A percentile compares a stretch with the other conserved stretches of the same genome.
These are phyloP conservation scores for Hypoxylon sp. DNA, from an alignment of 2,329 filamentous ascomycete species.

Conservation along the genomic window DNA sequence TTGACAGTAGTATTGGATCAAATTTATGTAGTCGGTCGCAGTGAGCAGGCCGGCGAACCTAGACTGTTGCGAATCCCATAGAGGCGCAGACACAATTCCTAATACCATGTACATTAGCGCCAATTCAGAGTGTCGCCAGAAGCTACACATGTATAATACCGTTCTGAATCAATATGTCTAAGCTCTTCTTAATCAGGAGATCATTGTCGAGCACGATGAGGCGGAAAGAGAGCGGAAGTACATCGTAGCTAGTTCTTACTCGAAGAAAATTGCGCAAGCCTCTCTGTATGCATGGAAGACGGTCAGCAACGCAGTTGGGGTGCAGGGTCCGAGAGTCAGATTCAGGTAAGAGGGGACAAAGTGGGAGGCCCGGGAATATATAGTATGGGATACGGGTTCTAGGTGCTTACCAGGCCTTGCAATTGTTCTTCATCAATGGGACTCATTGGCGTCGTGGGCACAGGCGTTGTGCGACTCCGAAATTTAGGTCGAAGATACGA, in stretches of 20 bases:
- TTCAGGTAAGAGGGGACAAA: slow-evolving; percentile 34
- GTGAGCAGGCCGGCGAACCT: slow-evolving; percentile 95
- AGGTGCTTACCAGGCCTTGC: slow-evolving; percentile 77
- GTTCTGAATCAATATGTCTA: slow-evolving; percentile 96
- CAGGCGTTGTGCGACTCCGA: slow-evolving; percentile 59
- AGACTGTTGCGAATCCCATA: slow-evolving; percentile 95
- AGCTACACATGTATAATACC: slow-evolving; percentile 65
- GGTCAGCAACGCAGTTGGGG: slow-evolving; percentile 38
- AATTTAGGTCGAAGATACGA: slow-evolving; percentile 67
- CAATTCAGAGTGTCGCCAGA: slow-evolving; percentile 10
- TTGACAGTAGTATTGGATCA: slow-evolving; percentile 99
- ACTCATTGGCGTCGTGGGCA: slow-evolving; percentile 65
- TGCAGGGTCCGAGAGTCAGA: slow-evolving; percentile 17
- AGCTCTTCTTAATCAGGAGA: slow-evolving; percentile 94
- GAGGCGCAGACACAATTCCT: slow-evolving; percentile 97
- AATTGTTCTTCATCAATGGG: slow-evolving; percentile 82
- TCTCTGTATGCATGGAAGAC: slow-evolving; percentile 68
- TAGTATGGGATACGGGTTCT: slow-evolving; percentile 7
- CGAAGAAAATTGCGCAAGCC: slow-evolving; percentile 96
- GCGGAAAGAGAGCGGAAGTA: slow-evolving; percentile 94
- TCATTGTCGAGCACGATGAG: slow-evolving; percentile 96
- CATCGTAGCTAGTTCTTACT: slow-evolving; percentile 96
- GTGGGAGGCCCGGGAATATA: background rate
- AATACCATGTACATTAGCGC: slow-evolving; percentile 35
- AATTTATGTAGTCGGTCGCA: slow-evolving; percentile 97